Evolutionary conservation across 2,329 filamentous ascomycete genomes (phyloP).

Genomic region (Metarhizium anisopliae): DNA sequence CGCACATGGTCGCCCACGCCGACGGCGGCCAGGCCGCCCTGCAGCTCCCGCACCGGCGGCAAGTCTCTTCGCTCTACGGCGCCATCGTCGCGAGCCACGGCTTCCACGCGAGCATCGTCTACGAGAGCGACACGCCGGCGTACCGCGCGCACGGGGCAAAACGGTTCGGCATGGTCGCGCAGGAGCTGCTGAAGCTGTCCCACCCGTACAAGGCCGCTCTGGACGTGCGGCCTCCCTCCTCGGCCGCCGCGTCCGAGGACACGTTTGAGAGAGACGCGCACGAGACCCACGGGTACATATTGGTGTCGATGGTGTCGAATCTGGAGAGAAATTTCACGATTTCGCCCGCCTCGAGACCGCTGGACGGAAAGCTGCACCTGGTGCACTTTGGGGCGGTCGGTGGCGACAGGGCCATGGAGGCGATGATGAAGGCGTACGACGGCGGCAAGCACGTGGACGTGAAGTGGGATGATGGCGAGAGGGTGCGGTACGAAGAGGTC

Average conservation of each 20-base stretch:
- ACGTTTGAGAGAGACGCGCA: conserved; percentile 20
- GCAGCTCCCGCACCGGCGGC: conserved; percentile 16
- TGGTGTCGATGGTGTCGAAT: conserved; percentile 69
- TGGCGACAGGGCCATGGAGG: conserved; percentile 60
- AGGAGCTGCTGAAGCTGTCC: conserved; percentile 54
- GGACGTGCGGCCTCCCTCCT: conserved; percentile 15
- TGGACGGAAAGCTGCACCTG: conserved; percentile 63
- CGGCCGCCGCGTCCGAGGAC: conserved; percentile 1
- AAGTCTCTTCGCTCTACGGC: conserved; percentile 48
- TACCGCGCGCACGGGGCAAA: conserved; percentile 70
- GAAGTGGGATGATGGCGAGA: conserved; percentile 43
- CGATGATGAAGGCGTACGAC: conserved; percentile 61
- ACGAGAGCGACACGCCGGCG: conserved; percentile 77
- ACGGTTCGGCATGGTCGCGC: conserved; percentile 78
- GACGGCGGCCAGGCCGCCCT: conserved; percentile 2
- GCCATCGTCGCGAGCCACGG: conserved; percentile 86
- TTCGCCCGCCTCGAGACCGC: conserved; percentile 59
- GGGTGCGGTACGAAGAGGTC: conserved; percentile 64
- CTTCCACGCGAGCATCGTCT: conserved; percentile 80
- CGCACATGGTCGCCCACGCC: conserved; percentile 35
- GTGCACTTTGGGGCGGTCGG: conserved; percentile 65
- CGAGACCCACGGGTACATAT: conserved; percentile 62
- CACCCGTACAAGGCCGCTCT: conserved; percentile 42
- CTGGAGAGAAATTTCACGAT: conserved; percentile 77
- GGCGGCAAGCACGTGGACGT: conserved; percentile 46